These are phyloP conservation scores for Fagus sylvatica DNA, from an alignment of 306 rosid species.

Conservation along the genomic window DNA sequence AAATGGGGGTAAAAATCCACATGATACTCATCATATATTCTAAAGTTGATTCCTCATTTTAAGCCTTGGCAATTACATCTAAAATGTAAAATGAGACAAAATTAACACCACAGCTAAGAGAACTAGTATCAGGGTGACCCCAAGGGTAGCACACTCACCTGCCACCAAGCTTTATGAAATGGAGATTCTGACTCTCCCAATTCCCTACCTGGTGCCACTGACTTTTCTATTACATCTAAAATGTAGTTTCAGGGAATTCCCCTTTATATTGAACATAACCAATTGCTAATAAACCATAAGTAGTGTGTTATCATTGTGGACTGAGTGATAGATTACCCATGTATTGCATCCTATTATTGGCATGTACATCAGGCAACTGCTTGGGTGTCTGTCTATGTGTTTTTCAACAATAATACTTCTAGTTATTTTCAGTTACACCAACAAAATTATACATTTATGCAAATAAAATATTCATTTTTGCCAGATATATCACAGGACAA, in stretches of 20 bases:
- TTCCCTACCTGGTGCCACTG: too few relatives aligned
- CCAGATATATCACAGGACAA: background rate
- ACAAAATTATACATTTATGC: background rate
- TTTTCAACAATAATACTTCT: background rate
- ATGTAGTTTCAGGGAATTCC: too few relatives aligned
- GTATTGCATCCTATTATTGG: too few relatives aligned
- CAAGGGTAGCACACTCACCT: too few relatives aligned
- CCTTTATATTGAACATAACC: too few relatives aligned
- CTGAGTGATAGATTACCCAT: too few relatives aligned
- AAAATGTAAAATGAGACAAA: background rate
- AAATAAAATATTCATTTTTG: background rate
- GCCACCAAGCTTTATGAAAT: too few relatives aligned
- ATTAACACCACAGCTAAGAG: too few relatives aligned
- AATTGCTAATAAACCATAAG: background rate
- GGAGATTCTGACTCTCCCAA: too few relatives aligned
- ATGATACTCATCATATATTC: background rate
- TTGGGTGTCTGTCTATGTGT: background rate
- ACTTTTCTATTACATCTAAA: too few relatives aligned
- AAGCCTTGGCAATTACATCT: background rate
- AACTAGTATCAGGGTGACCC: too few relatives aligned
- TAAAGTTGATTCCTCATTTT: slow-evolving; percentile 6
- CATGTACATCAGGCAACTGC: background rate
- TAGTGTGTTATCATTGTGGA: too few relatives aligned
- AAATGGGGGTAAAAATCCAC: background rate
- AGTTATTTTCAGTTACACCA: background rate